A percentile compares a stretch with the other conserved stretches of the same genome.
Conservation (phyloP, 768 basidiomycete genomes). For the Ephemerocybe angulata region DNA sequence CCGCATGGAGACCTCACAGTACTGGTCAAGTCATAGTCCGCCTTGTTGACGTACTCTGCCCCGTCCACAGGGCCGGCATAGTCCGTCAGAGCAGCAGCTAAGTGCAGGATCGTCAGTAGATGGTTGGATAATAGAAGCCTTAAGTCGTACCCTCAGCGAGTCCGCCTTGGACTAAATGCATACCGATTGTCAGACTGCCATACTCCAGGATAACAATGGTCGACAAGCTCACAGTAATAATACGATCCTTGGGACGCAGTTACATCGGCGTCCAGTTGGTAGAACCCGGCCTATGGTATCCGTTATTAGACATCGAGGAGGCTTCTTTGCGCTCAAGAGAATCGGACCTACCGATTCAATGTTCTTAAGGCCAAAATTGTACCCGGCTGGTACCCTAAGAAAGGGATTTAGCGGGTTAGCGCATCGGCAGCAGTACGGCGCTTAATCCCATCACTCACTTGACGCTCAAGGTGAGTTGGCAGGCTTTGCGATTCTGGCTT, state of each 20-base stretch:
- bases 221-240: constrained; percentile 16
- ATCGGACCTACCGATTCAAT: constrained; percentile 13
- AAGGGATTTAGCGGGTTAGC: not conserved
- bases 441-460: no score
- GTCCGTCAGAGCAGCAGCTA: constrained; percentile 11
- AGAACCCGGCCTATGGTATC: constrained; percentile 16
- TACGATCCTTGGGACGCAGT: constrained; percentile 13
- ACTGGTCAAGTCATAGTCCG: constrained; percentile 6
- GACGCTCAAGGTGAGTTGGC: constrained; percentile 18
- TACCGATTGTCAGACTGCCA: not conserved
- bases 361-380: constrained; percentile 15
- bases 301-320: not conserved
- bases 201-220: not conserved
- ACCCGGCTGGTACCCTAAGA: constrained; percentile 15
- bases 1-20: constrained; percentile 14
- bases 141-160: constrained; percentile 12
- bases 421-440: no score
- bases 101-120: not conserved
- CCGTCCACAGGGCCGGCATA: constrained; percentile 13
- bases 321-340: no score
- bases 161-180: constrained; percentile 12
- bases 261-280: constrained; percentile 17
- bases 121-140: not conserved
- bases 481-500: constrained; percentile 18
- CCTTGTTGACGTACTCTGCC: constrained; percentile 12